phyloP scores from a whole-genome alignment of 2,329 filamentous ascomycete species.

The Colletotrichum scovillei region DNA sequence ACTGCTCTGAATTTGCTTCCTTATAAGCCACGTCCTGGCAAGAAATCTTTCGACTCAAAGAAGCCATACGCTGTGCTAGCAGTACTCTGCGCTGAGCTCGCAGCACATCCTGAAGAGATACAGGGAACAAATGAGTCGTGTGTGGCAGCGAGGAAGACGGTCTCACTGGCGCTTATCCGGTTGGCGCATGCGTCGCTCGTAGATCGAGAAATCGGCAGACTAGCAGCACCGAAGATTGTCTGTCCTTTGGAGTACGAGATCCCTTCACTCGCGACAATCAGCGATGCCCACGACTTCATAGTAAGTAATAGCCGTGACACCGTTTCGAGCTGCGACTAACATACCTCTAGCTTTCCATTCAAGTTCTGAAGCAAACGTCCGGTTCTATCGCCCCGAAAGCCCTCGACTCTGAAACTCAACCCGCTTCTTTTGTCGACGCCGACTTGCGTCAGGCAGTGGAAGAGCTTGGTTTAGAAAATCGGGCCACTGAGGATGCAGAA shows the following conservation, averaged over 20 bases:
- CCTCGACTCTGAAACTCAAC: conserved; percentile 36
- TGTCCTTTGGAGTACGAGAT: conserved; percentile 53
- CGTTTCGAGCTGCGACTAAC: not conserved
- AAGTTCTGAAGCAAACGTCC: conserved; percentile 42
- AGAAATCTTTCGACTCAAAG: conserved; percentile 39
- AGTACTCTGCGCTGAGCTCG: conserved; percentile 55
- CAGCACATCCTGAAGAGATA: conserved; percentile 46
- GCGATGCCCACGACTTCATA: conserved; percentile 53
- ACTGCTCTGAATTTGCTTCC: conserved; percentile 19
- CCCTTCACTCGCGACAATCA: conserved; percentile 39
- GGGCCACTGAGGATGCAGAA: conserved; percentile 27
- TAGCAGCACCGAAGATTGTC: conserved; percentile 56
- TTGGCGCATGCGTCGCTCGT: conserved; percentile 50
- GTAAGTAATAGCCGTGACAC: conserved; percentile 43
- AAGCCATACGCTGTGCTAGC: conserved; percentile 54
- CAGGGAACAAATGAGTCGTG: conserved; percentile 42
- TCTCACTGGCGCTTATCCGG: conserved; percentile 51
- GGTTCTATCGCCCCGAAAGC: conserved; percentile 37
- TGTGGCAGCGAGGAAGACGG: conserved; percentile 45
- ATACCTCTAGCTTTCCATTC: conserved; percentile 42
- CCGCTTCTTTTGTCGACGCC: conserved; percentile 41
- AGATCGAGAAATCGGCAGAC: conserved; percentile 47
- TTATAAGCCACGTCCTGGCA: not conserved
- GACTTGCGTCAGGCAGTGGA: conserved; percentile 40
- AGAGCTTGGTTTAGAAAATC: conserved; percentile 36